phyloP scores from a whole-genome alignment of 2,329 filamentous ascomycete genomes.

The Aspergillus udagawae region DNA sequence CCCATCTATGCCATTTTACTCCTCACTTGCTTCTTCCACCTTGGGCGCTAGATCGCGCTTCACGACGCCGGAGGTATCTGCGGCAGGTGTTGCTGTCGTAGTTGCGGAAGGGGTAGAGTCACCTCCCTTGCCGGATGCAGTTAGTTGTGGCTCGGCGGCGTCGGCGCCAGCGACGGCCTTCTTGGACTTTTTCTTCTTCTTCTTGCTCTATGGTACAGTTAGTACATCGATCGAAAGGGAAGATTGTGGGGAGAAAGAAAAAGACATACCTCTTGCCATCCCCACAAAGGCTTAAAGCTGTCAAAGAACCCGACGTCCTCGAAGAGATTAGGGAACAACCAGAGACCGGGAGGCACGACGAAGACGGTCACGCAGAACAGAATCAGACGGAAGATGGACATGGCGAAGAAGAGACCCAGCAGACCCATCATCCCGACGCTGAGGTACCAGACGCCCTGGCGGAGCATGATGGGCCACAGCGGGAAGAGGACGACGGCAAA shows the following conservation, averaged over 20 bases:
- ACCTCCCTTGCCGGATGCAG: background rate
- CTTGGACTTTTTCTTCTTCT: conserved; percentile 38
- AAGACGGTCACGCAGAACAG: conserved; percentile 93
- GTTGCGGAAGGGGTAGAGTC: conserved; percentile 25
- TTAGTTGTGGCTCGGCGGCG: conserved; percentile 7
- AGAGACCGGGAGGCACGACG: conserved; percentile 77
- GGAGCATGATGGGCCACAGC: conserved; percentile 86
- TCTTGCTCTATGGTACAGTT: conserved; percentile 29
- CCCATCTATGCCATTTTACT: conserved; percentile 24
- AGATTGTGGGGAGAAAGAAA: background rate
- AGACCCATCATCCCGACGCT: conserved; percentile 90
- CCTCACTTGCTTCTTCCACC: conserved; percentile 44
- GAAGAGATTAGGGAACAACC: conserved; percentile 96
- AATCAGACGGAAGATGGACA: conserved; percentile 95
- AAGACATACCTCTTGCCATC: conserved; percentile 85
- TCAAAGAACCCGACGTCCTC: conserved; percentile 99
- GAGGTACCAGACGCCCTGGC: conserved; percentile 94
- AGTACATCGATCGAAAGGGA: conserved; percentile 3
- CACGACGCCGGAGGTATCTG: conserved; percentile 28
- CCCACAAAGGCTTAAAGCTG: conserved; percentile 93
- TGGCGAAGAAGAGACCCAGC: conserved; percentile 89
- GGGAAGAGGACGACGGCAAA: conserved; percentile 92
- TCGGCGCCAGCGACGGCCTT: conserved; percentile 14
- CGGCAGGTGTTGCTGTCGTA: conserved; percentile 34
- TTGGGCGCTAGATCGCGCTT: conserved; percentile 41